A percentile compares a stretch with the other conserved stretches of the same genome.
phyloP scores from a whole-genome alignment of 345 rosid species.

The Boechera retrofracta region DNA sequence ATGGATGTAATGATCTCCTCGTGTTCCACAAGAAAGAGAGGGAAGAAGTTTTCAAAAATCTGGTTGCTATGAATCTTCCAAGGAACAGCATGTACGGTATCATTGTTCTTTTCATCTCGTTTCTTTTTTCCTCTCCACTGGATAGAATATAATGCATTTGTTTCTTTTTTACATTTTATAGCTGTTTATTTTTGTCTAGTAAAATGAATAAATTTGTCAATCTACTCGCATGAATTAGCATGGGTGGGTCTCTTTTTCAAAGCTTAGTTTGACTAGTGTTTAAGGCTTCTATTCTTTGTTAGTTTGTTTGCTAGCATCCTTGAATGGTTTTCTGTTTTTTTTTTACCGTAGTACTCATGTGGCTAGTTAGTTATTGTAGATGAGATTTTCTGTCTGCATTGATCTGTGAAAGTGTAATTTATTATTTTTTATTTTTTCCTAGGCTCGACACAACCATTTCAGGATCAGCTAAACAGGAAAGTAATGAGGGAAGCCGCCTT shows the following conservation, averaged over 20 bases:
- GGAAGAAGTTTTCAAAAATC: conserved; percentile 97
- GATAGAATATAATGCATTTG: conserved; percentile 29
- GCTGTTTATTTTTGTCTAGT: conserved; percentile 13
- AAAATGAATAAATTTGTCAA: conserved; percentile 3
- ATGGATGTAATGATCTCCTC: conserved; percentile 96
- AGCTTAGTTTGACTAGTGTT: conserved; percentile 11
- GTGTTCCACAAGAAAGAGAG: conserved; percentile 98
- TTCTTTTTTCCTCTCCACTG: conserved; percentile 33
- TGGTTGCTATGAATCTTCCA: conserved; percentile 94
- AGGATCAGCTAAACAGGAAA: conserved; percentile 92
- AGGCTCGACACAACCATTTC: conserved; percentile 99
- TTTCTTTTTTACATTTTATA: background rate
- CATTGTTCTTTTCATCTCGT: conserved; percentile 30
- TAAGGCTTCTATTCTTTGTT: background rate
- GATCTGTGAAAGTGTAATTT: conserved; percentile 37
- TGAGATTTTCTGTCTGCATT: conserved; percentile 30
- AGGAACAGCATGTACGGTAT: conserved; percentile 88
- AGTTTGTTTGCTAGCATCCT: conserved; percentile 17
- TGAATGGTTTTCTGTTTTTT: conserved; percentile 20
- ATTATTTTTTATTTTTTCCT: conserved; percentile 38
- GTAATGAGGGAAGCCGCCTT: conserved; percentile 88
- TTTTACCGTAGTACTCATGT: conserved; percentile 7
- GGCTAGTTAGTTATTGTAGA: conserved; percentile 7
- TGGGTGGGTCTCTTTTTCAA: conserved; percentile 11
- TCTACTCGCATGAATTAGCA: conserved; percentile 10